Percentiles rank a stretch among this genome's conserved stretches.
Conservation (phyloP, 2,329 filamentous ascomycete species). For the Curvularia lunata region DNA sequence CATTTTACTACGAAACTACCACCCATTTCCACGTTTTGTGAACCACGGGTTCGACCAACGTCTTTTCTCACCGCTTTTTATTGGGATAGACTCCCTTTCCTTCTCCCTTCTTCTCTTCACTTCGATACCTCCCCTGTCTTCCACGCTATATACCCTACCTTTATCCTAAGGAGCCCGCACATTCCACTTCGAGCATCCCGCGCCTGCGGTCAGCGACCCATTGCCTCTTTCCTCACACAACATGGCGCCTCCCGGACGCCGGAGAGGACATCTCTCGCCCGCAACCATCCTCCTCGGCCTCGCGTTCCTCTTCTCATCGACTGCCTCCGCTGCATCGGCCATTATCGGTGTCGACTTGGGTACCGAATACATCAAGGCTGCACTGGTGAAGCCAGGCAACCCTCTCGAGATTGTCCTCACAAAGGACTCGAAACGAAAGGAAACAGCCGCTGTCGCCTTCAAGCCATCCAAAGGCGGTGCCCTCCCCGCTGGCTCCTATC, state of each 20-base stretch:
- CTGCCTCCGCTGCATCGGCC: conserved; percentile 70
- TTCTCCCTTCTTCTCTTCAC: conserved; percentile 31
- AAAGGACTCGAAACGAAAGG: conserved; percentile 97
- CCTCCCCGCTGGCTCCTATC: conserved; percentile 66
- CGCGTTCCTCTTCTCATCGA: conserved; percentile 61
- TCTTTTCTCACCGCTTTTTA: conserved; percentile 11
- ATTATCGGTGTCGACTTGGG: conserved; percentile 93
- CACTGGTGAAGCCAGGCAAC: conserved; percentile 93
- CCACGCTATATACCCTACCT: conserved; percentile 15
- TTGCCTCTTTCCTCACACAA: conserved; percentile 31
- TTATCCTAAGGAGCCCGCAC: conserved; percentile 27
- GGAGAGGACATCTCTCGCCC: conserved; percentile 50
- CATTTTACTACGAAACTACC: conserved; percentile 28
- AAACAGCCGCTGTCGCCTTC: conserved; percentile 88
- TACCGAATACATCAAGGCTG: conserved; percentile 96
- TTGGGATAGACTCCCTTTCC: conserved; percentile 38
- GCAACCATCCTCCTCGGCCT: conserved; percentile 59
- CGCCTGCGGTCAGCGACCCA: conserved; percentile 11
- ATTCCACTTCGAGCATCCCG: conserved; percentile 30
- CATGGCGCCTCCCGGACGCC: conserved; percentile 57
- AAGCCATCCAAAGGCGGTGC: conserved; percentile 77
- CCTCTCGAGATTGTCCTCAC: conserved; percentile 97
- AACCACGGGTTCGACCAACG: conserved; percentile 24
- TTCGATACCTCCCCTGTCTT: conserved; percentile 10
- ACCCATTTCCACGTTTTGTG: conserved; percentile 23